Base-by-base conservation (phyloP, 2,329 filamentous ascomycete species). In the Diaporthe aspalathi region DNA sequence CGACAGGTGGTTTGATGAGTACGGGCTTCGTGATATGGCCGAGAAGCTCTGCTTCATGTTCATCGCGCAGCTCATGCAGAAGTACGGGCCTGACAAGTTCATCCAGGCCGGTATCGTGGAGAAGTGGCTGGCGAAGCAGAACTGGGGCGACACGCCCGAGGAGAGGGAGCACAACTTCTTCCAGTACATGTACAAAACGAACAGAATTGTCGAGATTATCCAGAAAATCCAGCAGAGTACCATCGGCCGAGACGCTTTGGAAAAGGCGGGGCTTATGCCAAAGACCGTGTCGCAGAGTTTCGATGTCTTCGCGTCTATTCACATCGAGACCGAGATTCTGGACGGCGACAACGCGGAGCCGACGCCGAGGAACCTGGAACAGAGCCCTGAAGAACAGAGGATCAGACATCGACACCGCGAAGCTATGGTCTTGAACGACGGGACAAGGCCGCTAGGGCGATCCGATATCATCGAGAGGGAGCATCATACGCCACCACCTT, bases 361-460 rank as follows among this genome's bases (percentile, higher is more conserved):
- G 67, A 77, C 82, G 56, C 80, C 81, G 60, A 77, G 83, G 68
- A 76, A 80, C 38, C 78, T 85, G 72, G 87, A 89, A 70, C 87
- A 89, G 78, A 90, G 85, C 72, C 84, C 82, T 8, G 90, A 90
- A 78, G 93, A 95, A 79, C 91, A 93, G 76, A 88, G 92, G 67
- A 84, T 95, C 72, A 86, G 94, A 72, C 88, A 94, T 74, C 88
- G 93, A 63, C 88, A 95, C 77, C 88, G 94, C 75, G 94, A 97
- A 83, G 94, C 94, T 5, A 95, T 98, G 89, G 94, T 98, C 24
- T 84, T 97, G 70, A 95, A 94, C 77, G 94, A 97, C 77, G 93
- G 93, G n/a, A 93, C 89, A 27, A 87, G 91, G 40, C 92, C 93
- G 1, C 80, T 97, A 54, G 90, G 88, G 5, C 88, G 90, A 74